phyloP scores from a whole-genome alignment of 2,329 filamentous ascomycete genomes.

The Cryphonectria radicalis region DNA sequence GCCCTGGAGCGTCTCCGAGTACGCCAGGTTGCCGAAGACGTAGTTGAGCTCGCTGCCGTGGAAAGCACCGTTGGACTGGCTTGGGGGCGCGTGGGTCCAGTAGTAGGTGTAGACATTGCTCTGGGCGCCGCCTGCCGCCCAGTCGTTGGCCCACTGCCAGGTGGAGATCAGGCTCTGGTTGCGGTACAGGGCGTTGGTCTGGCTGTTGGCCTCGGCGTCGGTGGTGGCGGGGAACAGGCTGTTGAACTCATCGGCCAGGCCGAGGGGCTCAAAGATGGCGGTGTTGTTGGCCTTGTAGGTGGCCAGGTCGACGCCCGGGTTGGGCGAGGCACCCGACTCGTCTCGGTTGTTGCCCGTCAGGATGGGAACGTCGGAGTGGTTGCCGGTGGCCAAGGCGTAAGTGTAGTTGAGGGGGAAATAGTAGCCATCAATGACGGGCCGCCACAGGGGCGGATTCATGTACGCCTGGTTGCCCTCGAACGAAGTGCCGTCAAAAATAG shows the following conservation, averaged over 20 bases:
- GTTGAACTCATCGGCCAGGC: conserved; percentile 31
- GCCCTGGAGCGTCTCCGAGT: conserved; percentile 21
- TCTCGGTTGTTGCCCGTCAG: conserved; percentile 22
- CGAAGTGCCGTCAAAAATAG: conserved; percentile 5
- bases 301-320: conserved; percentile 22
- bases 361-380: conserved; percentile 15
- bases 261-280: conserved; percentile 31
- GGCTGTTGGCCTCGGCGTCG: conserved; percentile 30
- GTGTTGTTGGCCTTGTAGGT: conserved; percentile 31
- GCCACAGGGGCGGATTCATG: conserved; percentile 8
- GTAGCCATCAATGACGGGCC: conserved; percentile 9
- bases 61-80: conserved; percentile 35
- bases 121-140: conserved; percentile 34
- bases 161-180: conserved; percentile 35
- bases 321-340: conserved; percentile 23
- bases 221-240: conserved; percentile 35
- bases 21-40: conserved; percentile 39
- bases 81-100: conserved; percentile 38
- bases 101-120: conserved; percentile 38
- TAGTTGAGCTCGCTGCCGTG: conserved; percentile 40
- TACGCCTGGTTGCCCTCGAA: conserved; percentile 9
- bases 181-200: conserved; percentile 34
- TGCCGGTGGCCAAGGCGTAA: neutral
- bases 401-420: neutral
- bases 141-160: conserved; percentile 36